Conservation (phyloP, 768 basidiomycete genomes). For the Hygrocybe coccinea region DNA sequence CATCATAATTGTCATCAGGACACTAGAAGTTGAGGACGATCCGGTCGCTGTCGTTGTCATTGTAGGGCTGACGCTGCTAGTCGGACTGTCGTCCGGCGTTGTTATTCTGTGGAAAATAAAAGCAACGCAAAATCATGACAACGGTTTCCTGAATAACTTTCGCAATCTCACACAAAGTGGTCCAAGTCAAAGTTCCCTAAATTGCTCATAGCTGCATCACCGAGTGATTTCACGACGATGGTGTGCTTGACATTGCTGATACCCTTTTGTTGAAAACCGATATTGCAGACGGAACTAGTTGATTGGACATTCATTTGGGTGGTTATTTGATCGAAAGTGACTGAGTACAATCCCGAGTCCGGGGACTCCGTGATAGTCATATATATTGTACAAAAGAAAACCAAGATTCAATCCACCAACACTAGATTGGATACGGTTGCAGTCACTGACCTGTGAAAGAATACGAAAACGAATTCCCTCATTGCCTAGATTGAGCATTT, state of each 20-base stretch:
- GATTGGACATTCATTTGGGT: neutral
- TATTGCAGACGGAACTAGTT: neutral
- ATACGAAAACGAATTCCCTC: neutral
- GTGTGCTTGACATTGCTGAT: neutral
- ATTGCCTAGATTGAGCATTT: neutral
- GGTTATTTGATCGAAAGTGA: neutral
- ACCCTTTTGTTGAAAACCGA: neutral
- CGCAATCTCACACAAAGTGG: neutral
- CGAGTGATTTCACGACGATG: conserved; percentile 1
- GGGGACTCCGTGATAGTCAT: neutral
- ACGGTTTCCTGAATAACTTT: too few relatives aligned
- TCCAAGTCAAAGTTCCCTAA: neutral
- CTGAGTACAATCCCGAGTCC: neutral
- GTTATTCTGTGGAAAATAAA: neutral
- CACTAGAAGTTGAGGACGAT: neutral
- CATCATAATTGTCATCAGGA: neutral
- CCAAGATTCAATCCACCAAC: neutral
- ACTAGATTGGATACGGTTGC: neutral
- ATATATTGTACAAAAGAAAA: neutral
- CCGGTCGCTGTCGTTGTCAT: too few relatives aligned
- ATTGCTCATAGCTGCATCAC: neutral
- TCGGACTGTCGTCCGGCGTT: neutral
- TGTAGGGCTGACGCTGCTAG: neutral
- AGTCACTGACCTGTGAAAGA: neutral
- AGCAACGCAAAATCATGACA: neutral